A percentile compares a stretch with the other conserved stretches of the same genome.
phyloP scores from a whole-genome alignment of 2,329 filamentous ascomycete species.

The Keithomyces neogunnii region DNA sequence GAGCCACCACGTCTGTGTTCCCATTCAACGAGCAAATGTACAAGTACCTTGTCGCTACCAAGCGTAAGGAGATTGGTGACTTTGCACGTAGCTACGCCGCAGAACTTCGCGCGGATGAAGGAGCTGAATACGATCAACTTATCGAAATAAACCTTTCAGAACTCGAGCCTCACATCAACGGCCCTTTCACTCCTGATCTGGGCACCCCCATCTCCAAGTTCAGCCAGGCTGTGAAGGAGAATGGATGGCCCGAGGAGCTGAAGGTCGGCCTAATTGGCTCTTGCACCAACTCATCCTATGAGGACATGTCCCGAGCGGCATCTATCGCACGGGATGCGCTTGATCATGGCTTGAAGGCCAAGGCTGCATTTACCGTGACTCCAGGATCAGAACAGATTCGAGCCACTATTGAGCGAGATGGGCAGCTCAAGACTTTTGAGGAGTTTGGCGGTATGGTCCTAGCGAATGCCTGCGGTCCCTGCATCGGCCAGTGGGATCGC shows the following conservation, averaged over 20 bases:
- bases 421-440: constrained; percentile 88
- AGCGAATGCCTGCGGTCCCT: constrained; percentile 89
- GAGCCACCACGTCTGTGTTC: constrained; percentile 89
- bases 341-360: constrained; percentile 87
- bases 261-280: constrained; percentile 97
- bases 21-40: constrained; percentile 98
- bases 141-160: constrained; percentile 93
- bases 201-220: constrained; percentile 97
- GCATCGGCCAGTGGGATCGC: constrained; percentile 94
- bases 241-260: constrained; percentile 92
- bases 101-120: constrained; percentile 80
- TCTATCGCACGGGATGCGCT: constrained; percentile 88
- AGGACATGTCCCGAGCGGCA: constrained; percentile 90
- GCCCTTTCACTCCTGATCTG: constrained; percentile 96
- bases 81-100: constrained; percentile 77
- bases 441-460: constrained; percentile 92
- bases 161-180: constrained; percentile 97
- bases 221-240: constrained; percentile 84
- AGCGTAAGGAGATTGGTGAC: constrained; percentile 83
- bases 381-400: constrained; percentile 96
- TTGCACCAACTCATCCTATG: constrained; percentile 84
- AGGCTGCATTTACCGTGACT: constrained; percentile 88
- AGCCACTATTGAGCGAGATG: constrained; percentile 83
- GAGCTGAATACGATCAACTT: constrained; percentile 89
- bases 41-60: constrained; percentile 88